Conservation (phyloP, 1,284 basidiomycete species). For the Cystobasidiaceae sp. region DNA sequence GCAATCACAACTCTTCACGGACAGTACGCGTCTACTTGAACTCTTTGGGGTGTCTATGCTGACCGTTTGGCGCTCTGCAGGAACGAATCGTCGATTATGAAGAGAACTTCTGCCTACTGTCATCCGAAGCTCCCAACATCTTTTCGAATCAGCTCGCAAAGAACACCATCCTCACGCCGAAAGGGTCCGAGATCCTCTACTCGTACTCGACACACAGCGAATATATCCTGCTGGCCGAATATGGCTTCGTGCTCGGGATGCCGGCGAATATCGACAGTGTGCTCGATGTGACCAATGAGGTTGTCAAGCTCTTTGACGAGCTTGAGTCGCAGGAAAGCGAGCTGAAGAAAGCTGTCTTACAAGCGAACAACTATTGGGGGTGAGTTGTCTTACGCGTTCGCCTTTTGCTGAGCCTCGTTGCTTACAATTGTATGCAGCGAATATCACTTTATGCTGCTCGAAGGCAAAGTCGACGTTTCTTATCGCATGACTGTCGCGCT, state of each 20-base stretch:
- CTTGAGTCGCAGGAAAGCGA: constrained; percentile 24
- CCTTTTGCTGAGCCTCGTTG: constrained; percentile 29
- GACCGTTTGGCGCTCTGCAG: background rate
- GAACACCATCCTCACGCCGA: constrained; percentile 10
- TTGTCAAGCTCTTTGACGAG: constrained; percentile 36
- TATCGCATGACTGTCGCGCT: constrained; percentile 37
- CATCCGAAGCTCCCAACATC: background rate
- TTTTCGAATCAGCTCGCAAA: background rate
- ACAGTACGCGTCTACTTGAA: background rate
- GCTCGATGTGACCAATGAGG: constrained; percentile 34
- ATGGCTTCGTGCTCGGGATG: constrained; percentile 39
- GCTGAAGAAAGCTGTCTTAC: constrained; percentile 33
- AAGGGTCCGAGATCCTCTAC: constrained; percentile 40
- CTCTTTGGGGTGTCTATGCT: background rate
- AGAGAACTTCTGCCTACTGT: background rate
- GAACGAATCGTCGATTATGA: constrained; percentile 1
- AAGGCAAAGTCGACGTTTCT: constrained; percentile 27
- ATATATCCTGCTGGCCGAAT: constrained; percentile 39
- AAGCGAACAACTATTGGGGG: constrained; percentile 19
- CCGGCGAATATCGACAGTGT: constrained; percentile 37
- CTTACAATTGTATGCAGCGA: constrained; percentile 19
- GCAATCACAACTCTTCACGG: constrained; percentile 33
- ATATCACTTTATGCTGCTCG: background rate
- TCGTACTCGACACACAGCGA: constrained; percentile 39
- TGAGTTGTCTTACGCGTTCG: background rate